Evolutionary conservation across 306 rosid species (phyloP), one percentile per base, ranked within the genome.

Genomic region (Vigna trinervia): DNA sequence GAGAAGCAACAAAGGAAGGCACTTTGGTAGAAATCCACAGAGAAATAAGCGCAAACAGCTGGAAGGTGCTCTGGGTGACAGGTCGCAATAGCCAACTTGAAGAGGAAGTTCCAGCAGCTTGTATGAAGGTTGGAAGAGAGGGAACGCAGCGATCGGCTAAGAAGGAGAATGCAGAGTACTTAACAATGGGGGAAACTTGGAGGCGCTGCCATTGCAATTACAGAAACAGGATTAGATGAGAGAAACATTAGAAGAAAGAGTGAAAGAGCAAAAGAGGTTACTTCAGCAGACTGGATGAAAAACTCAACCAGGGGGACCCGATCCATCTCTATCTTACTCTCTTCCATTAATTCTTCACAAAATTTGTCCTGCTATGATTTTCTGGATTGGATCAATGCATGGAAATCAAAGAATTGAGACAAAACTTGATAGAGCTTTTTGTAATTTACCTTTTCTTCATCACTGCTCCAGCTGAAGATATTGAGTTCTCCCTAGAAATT

Each of bases 11-110:
- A 47, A n/a, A 63, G 53, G 0, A 1, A 62, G 88, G 38, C 30
- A 92, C 98, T 87, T 94, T 90, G 92, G 88, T 92, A 9, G 97
- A 92, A 76, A 92, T 84, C 97, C 96, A 94, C n/a, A 92, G 36
- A 58, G 93, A 90, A 83, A 92, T 85, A 66, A 94, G 91, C 0
- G 84, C 90, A 88, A 94, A 94, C 15, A 94, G 78, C 58, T 94
- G 96, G 85, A 94, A 65, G 68, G 88, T 82, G 83, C 91, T 89
- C 54, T 92, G 87, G 22, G 89, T 92, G 69, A 87, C 9, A 15
- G 97, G 92, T 28, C 84, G 86, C 82, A 94, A 80, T 10, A 94
- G 90, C 94, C 97, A 90, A 81, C 48, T 75, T n/a, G 22, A 38
- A 6, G 70, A 80, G 17, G 11, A 5, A 70, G 12, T 71, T 52